Evolutionary conservation across 2,329 filamentous ascomycete genomes (phyloP).

Genomic region (Microsporum canis): DNA sequence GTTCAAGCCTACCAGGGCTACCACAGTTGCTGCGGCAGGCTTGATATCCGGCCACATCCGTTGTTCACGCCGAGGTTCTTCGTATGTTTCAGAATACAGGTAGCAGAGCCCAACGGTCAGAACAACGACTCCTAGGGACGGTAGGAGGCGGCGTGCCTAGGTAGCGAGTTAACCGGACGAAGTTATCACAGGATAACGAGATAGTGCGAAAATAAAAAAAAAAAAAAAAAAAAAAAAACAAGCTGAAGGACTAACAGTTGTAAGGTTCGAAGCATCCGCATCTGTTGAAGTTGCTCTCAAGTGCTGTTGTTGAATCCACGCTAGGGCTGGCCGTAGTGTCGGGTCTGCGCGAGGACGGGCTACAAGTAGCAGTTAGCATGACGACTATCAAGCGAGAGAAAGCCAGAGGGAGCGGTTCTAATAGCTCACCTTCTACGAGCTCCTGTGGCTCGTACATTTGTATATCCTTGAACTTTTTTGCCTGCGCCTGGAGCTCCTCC

Average conservation of each 20-base stretch:
- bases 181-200: not conserved
- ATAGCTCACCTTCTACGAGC: conserved; percentile 26
- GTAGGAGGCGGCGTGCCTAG: conserved; percentile 37
- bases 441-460: conserved; percentile 27
- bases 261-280: conserved; percentile 25
- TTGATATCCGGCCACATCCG: conserved; percentile 41
- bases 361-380: conserved; percentile 9
- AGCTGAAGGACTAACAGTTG: conserved; percentile 23
- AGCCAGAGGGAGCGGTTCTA: not conserved
- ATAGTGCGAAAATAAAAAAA: not conserved
- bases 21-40: conserved; percentile 42
- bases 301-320: conserved; percentile 36
- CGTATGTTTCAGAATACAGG: conserved; percentile 39
- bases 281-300: conserved; percentile 27
- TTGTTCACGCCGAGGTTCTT: conserved; percentile 36
- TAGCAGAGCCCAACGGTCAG: conserved; percentile 33
- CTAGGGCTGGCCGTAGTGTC: conserved; percentile 27
- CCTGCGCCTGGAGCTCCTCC: conserved; percentile 23
- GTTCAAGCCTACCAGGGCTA: conserved; percentile 42
- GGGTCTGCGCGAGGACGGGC: conserved; percentile 33
- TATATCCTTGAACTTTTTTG: conserved; percentile 27
- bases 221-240: too few relatives aligned
- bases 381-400: not conserved
- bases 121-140: conserved; percentile 32
- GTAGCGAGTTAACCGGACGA: not conserved